Evolutionary conservation across 108 stramenopile species (phyloP).

Genomic region (Cylindrotheca closterium): DNA sequence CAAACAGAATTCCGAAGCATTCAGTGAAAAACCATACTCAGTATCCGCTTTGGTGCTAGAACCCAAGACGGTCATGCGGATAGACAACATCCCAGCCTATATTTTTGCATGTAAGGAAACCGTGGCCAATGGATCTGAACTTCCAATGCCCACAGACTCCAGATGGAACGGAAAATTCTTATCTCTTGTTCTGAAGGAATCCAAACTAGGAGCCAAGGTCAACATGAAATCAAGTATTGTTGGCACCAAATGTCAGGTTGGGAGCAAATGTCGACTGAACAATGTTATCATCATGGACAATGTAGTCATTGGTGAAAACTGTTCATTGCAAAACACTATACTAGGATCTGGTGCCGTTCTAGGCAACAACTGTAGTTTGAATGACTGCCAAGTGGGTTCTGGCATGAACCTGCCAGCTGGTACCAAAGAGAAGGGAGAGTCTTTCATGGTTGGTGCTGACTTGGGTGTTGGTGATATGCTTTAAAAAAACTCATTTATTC

Average conservation of each 20-base stretch:
- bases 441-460: constrained; percentile 39
- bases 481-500: too few species aligned
- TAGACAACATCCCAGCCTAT: constrained; percentile 63
- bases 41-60: constrained; percentile 63
- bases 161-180: constrained; percentile 63
- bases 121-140: constrained; percentile 35
- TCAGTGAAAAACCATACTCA: constrained; percentile 33
- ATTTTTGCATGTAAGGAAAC: constrained; percentile 75
- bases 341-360: constrained; percentile 57
- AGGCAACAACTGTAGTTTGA: constrained; percentile 82
- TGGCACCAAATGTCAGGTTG: constrained; percentile 54
- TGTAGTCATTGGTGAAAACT: constrained; percentile 67
- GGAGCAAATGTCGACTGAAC: constrained; percentile 71
- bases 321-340: constrained; percentile 77
- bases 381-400: constrained; percentile 83
- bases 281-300: constrained; percentile 83
- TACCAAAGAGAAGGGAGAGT: constrained; percentile 75
- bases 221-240: constrained; percentile 71
- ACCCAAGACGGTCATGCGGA: constrained; percentile 53
- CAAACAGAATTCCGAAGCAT: constrained; percentile 13
- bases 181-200: constrained; percentile 53
- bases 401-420: constrained; percentile 47
- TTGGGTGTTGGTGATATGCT: constrained; percentile 3
- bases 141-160: constrained; percentile 19
- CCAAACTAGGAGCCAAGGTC: constrained; percentile 66